Conservation (phyloP, 371 early-diverging fungal genomes). For the Mucor ambiguus region DNA sequence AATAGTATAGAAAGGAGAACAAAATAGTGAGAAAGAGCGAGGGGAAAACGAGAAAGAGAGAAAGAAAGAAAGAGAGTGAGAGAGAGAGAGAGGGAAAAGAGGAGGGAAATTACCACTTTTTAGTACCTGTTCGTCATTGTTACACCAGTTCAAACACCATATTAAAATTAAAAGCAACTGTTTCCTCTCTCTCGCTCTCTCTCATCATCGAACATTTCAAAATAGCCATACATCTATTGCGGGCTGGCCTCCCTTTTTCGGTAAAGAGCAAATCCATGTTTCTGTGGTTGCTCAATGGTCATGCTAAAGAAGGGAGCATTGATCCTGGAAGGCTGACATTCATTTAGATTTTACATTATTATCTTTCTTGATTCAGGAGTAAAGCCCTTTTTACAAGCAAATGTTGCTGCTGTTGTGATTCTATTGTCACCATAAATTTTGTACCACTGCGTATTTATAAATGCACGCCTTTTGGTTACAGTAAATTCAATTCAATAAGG, state of each 20-base stretch:
- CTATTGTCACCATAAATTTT: not conserved
- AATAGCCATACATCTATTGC: not conserved
- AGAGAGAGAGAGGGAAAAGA: conserved; percentile 4
- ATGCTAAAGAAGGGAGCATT: not conserved
- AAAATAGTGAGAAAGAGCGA: not conserved
- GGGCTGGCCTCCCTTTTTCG: not conserved
- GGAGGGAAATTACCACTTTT: not conserved
- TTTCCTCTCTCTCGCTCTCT: not conserved
- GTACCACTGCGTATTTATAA: not conserved
- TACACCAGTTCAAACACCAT: conserved; percentile 1
- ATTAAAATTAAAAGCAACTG: conserved; percentile 1
- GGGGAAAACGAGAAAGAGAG: not conserved
- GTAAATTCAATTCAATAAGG: too few relatives aligned
- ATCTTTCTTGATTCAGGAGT: not conserved
- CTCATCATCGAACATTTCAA: conserved; percentile 2
- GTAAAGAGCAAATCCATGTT: too few relatives aligned
- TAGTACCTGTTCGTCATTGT: conserved; percentile 9
- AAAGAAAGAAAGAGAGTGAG: not conserved
- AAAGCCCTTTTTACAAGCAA: not conserved
- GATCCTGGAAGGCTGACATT: not conserved
- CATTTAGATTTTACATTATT: too few relatives aligned
- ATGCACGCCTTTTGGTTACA: not conserved
- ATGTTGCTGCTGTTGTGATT: too few relatives aligned
- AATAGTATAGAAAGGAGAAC: not conserved
- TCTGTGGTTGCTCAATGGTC: too few relatives aligned